Evolutionary conservation across 768 basidiomycete species (phyloP), one percentile per base, ranked within the genome.

Genomic region (Agaricus blazei): DNA sequence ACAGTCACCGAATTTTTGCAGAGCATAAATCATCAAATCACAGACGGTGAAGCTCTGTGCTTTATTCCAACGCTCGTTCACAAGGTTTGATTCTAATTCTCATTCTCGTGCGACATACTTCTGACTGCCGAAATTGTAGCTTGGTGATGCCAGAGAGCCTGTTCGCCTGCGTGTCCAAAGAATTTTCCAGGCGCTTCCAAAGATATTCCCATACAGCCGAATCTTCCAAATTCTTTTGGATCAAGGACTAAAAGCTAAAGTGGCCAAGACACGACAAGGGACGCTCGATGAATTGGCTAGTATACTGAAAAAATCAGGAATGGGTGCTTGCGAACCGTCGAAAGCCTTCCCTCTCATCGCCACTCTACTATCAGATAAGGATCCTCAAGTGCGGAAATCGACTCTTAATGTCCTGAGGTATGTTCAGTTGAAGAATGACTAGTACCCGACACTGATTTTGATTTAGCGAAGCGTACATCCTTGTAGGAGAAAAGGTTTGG

Each of bases 131-230:
- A 7, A 9, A 5, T 53, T 44, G 9, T 63, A 98, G 96, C 87
- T 98, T 57, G 97, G 97, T 12, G 97, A 98, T 72, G 83, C 88
- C 28, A 80, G 93, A 27, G 93, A 95, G 70, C 85, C 82, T 57
- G 81, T 93, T 43, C 83, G 93, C 6, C 65, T 74, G 45, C 84
- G 94, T 48, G 85, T 97, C 23, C 85, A 90, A 60, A 86, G 84
- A 46, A 88, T 97, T 57, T 83, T 98, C 53, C 89, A 92, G 63
- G 79, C 79, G 4, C 75, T 98, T 50, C 88, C 94, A 6, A 92
- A 87, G 64, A 86, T 98, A 51, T 97, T 95, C 64, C 88, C 97
- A 1, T 95, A 88, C 63, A 97, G 94, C 63, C 87, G 94, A 40
- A 76, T 98, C 31, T 95, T 97, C 67, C 88, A 90, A 64, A 69